Conservation (phyloP, 805 yeast genomes). For the Wickerhamiella nectarea region DNA sequence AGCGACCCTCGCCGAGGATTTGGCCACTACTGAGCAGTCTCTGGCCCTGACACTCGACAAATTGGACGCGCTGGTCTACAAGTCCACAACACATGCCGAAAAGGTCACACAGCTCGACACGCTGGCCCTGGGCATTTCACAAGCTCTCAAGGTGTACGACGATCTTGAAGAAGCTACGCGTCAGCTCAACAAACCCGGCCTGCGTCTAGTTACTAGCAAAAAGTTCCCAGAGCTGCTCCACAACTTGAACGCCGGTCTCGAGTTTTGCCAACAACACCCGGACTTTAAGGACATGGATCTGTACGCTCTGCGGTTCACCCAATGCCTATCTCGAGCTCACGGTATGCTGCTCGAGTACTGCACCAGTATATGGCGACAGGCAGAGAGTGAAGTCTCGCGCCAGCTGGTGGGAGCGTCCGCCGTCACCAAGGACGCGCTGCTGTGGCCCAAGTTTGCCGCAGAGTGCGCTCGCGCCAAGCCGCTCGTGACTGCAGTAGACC, state of each 20-base stretch:
- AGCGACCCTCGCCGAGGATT: conserved; percentile 30
- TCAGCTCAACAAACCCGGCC: conserved; percentile 54
- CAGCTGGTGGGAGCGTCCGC: conserved; percentile 7
- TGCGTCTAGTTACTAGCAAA: conserved; percentile 43
- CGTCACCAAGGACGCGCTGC: conserved; percentile 14
- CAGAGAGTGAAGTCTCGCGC: conserved; percentile 5
- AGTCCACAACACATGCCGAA: conserved; percentile 38
- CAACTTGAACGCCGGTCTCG: conserved; percentile 53
- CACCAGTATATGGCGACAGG: conserved; percentile 26
- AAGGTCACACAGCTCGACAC: conserved; percentile 33
- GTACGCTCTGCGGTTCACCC: conserved; percentile 61
- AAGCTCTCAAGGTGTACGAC: conserved; percentile 48
- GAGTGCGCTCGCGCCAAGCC: conserved; percentile 11
- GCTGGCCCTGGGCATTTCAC: conserved; percentile 34
- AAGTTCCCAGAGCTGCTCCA: conserved; percentile 40
- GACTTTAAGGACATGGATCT: conserved; percentile 58
- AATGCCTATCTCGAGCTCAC: conserved; percentile 69
- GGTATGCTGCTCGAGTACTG: conserved; percentile 56
- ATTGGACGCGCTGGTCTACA: conserved; percentile 48
- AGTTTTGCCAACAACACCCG: conserved; percentile 40
- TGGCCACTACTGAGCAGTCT: conserved; percentile 36
- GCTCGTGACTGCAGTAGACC: neutral
- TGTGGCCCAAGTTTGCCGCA: conserved; percentile 16
- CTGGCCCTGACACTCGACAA: conserved; percentile 47
- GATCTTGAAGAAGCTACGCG: conserved; percentile 56